Conservation (phyloP, 2,329 filamentous ascomycete species). For the Samsoniella hepiali region DNA sequence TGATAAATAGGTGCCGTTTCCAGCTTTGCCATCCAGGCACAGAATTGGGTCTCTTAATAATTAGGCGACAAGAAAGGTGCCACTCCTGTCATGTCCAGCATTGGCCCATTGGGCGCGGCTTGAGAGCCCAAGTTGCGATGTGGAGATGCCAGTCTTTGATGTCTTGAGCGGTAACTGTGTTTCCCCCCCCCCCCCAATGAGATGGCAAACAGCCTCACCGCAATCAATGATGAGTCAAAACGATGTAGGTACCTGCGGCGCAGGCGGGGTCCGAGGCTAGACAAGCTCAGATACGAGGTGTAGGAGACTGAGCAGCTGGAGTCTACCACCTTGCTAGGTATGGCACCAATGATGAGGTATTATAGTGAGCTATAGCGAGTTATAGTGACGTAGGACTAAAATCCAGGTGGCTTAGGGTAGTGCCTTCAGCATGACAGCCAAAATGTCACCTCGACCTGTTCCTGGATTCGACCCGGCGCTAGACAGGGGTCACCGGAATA, state of each 20-base stretch:
- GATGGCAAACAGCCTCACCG: background rate
- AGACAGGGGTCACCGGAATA: slow-evolving; percentile 4
- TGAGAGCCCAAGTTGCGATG: background rate
- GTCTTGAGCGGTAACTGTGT: background rate
- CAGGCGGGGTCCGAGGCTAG: background rate
- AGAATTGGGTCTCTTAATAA: background rate
- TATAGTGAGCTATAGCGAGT: background rate
- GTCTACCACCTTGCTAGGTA: background rate
- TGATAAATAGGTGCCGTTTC: too few species aligned
- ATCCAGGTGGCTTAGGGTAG: background rate
- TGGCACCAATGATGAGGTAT: background rate
- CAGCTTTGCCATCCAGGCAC: background rate
- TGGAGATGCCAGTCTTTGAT: background rate
- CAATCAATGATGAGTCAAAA: background rate
- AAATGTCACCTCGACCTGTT: background rate
- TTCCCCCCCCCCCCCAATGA: background rate
- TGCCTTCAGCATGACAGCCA: background rate
- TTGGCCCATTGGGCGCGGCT: background rate
- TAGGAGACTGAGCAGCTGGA: background rate
- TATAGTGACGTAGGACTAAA: background rate
- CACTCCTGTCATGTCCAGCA: background rate
- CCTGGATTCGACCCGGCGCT: background rate
- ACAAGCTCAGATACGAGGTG: background rate
- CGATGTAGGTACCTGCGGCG: background rate
- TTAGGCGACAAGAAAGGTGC: slow-evolving; percentile 2